Percentiles rank a stretch among this genome's conserved stretches.
Evolutionary conservation across 331 rosid genomes (phyloP).

Genomic region (Rosa hybrid): DNA sequence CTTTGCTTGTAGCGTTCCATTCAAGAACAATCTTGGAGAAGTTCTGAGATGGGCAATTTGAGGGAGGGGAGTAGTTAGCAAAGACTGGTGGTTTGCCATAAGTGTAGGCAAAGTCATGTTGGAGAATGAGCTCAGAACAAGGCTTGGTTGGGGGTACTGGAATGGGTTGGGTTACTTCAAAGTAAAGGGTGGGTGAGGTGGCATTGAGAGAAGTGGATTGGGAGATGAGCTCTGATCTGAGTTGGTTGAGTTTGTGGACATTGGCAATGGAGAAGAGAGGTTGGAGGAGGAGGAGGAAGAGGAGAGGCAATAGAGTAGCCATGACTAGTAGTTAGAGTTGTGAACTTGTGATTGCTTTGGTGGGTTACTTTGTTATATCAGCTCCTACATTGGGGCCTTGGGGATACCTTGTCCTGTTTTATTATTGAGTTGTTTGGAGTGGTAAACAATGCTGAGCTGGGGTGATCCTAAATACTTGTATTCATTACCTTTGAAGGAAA

Average conservation of each 20-base stretch:
- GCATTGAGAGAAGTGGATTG: slow-evolving; percentile 1
- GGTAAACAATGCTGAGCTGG: neutral
- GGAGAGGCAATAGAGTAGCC: slow-evolving; percentile 23
- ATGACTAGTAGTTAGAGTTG: slow-evolving; percentile 17
- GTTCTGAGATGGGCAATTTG: slow-evolving; percentile 38
- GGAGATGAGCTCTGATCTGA: slow-evolving; percentile 16
- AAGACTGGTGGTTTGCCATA: slow-evolving; percentile 67
- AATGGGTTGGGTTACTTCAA: slow-evolving; percentile 77
- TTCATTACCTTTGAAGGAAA: neutral
- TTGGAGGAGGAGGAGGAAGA: slow-evolving; percentile 31
- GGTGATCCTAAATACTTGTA: neutral
- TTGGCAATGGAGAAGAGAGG: slow-evolving; percentile 37
- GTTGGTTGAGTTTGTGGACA: slow-evolving; percentile 42
- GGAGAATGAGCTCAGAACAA: slow-evolving; percentile 56
- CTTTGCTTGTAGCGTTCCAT: slow-evolving; percentile 71
- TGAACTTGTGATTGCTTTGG: neutral
- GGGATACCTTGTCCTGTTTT: neutral
- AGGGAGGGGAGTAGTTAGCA: slow-evolving; percentile 64
- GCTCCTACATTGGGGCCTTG: neutral
- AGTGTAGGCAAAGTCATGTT: slow-evolving; percentile 70
- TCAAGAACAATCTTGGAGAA: slow-evolving; percentile 72
- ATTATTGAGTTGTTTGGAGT: neutral
- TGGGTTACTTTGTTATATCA: neutral
- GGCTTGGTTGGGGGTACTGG: slow-evolving; percentile 53
- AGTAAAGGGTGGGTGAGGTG: slow-evolving; percentile 53